Evolutionary conservation across 2,329 filamentous ascomycete species (phyloP).

Genomic region (Diaporthe velutina): DNA sequence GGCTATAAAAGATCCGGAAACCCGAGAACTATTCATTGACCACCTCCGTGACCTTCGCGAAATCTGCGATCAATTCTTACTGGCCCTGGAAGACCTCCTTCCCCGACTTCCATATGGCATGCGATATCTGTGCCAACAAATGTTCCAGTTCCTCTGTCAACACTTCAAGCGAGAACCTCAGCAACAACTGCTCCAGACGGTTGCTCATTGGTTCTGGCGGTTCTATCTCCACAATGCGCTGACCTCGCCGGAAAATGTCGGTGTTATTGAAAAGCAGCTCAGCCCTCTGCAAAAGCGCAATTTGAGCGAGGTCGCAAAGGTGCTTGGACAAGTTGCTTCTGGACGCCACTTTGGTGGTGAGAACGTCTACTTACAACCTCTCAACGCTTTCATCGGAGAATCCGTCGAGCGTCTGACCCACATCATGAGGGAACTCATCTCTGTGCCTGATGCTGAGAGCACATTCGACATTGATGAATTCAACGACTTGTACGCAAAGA

Average conservation of each 20-base stretch:
- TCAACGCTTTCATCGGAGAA: constrained; percentile 91
- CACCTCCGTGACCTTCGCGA: constrained; percentile 94
- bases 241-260: constrained; percentile 90
- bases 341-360: constrained; percentile 93
- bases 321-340: constrained; percentile 88
- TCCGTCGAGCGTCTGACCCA: constrained; percentile 83
- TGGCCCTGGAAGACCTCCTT: constrained; percentile 83
- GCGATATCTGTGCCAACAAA: constrained; percentile 88
- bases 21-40: constrained; percentile 91
- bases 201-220: constrained; percentile 93
- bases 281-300: constrained; percentile 95
- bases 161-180: constrained; percentile 86
- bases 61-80: constrained; percentile 91
- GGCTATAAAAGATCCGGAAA: constrained; percentile 96
- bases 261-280: constrained; percentile 89
- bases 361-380: constrained; percentile 93
- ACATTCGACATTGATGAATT: constrained; percentile 99
- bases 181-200: constrained; percentile 82
- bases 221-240: constrained; percentile 93
- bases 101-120: constrained; percentile 94
- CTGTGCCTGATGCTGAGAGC: constrained; percentile 86
- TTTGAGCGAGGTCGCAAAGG: constrained; percentile 89
- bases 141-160: constrained; percentile 81
- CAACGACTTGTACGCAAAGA: constrained; percentile 96
- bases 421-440: constrained; percentile 83